Base-by-base conservation (phyloP, 106 monocot genomes). In the Allium fistulosum region DNA sequence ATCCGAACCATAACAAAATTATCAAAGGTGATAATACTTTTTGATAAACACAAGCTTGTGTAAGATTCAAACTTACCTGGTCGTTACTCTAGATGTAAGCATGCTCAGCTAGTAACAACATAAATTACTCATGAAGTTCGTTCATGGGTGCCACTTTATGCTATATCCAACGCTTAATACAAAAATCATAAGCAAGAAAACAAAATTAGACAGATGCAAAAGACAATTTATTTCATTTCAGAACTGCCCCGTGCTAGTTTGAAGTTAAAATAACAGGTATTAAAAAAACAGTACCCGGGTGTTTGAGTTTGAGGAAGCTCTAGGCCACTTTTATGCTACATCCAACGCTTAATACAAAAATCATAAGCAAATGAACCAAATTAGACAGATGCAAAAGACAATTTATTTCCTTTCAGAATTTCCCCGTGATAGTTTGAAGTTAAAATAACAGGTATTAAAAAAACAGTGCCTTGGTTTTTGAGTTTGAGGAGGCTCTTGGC, bases 271-370 rank as follows among this genome's bases (percentile, higher is more conserved):
- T 27, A 55, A 9, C 2, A 27, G 11, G 2, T 56, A 11, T n/a
- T 17, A n/a, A 64, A 0, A 68, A 6, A 49, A 51, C 16, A 69
- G 7, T 61, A 96, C 95, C 91, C 85, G 3, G 96, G 96, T 71
- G 86, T 89, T 73, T 81, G 96, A 11, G 58, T 63, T 9, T 71
- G 73, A 2, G 76, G 13, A 58, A 86, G 71, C 48, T 65, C 62
- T 70, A 92, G 96, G 18, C 84, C 72, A 82, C 92, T 96, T 95
- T 95, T 69, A 95, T 95, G 79, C 88, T 88, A 65, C 94, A 95
- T 46, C 94, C 94, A 67, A 95, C 79, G 84, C 94, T 95, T 61
- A 56, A 17, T 28, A 28, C n/a, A n/a, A 16, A 17, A 26, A 63
- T 3, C 69, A 4, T 53, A 55, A 58, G n/a, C 18, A 55, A 74